Conservation (phyloP, 140 eudicot species). For the Cichorium intybus region DNA sequence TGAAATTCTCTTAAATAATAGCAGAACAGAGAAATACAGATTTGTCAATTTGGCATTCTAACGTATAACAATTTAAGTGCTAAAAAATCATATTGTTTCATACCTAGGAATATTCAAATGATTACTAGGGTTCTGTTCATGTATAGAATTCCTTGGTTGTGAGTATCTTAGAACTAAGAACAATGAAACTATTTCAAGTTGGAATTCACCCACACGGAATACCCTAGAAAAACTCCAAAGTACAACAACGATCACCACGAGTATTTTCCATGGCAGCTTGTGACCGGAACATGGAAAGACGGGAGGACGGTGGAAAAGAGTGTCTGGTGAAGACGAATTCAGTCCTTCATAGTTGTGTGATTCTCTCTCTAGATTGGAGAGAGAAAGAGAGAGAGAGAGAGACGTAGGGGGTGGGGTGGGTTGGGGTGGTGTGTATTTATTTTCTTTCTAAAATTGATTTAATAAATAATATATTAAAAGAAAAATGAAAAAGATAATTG, state of each 20-base stretch:
- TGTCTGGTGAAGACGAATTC: background rate
- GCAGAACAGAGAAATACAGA: too few species aligned
- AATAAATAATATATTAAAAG: too few species aligned
- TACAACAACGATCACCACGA: conserved; percentile 34
- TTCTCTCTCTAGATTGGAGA: conserved; percentile 20
- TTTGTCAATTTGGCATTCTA: too few species aligned
- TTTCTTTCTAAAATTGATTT: too few species aligned
- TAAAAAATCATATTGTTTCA: background rate
- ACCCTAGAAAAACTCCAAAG: too few species aligned
- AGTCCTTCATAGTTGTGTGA: conserved; percentile 6
- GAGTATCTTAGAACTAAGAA: background rate
- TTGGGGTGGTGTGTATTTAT: too few species aligned
- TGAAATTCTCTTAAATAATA: too few species aligned
- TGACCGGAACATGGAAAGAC: background rate
- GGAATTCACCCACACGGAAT: too few species aligned
- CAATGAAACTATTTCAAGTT: background rate
- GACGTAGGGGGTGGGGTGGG: too few species aligned
- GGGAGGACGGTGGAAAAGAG: background rate
- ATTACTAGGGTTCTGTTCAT: background rate
- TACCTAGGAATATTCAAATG: too few species aligned
- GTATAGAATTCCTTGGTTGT: background rate
- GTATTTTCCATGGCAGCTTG: conserved; percentile 36
- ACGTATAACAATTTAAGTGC: background rate
- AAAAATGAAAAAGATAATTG: too few species aligned
- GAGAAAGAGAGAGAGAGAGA: too few species aligned